A percentile compares a stretch with the other conserved stretches of the same genome.
These are phyloP conservation scores for Ceraceosorus guamensis DNA, from an alignment of 1,284 basidiomycete species.

Conservation along the genomic window DNA sequence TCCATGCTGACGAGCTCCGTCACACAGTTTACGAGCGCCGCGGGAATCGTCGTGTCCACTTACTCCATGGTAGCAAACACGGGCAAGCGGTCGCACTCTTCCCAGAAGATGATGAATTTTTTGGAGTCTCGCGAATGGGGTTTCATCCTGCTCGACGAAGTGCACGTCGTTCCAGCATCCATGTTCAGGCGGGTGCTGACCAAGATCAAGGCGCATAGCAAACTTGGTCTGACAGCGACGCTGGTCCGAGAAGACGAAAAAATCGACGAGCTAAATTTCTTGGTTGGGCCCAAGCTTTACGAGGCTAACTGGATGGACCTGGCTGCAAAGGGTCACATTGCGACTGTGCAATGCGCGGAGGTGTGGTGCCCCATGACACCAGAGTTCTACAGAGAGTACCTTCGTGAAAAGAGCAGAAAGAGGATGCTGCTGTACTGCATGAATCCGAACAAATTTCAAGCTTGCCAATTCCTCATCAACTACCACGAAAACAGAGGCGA, in stretches of 20 bases:
- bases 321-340: conserved; percentile 97
- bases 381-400: conserved; percentile 98
- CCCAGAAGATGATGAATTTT: conserved; percentile 50
- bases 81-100: conserved; percentile 47
- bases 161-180: conserved; percentile 47
- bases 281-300: conserved; percentile 98
- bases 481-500: conserved; percentile 96
- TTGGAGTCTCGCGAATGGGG: conserved; percentile 47
- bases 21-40: conserved; percentile 35
- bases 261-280: conserved; percentile 95
- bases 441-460: conserved; percentile 99
- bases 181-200: conserved; percentile 49
- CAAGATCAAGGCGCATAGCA: conserved; percentile 48
- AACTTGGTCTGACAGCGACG: conserved; percentile 57
- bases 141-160: conserved; percentile 47
- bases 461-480: conserved; percentile 96
- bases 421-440: conserved; percentile 96
- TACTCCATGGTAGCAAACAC: conserved; percentile 49
- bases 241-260: conserved; percentile 98
- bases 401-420: conserved; percentile 83
- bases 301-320: conserved; percentile 99
- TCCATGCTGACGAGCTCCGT: not conserved
- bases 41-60: conserved; percentile 47
- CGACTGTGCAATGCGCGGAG: conserved; percentile 90
- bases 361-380: conserved; percentile 99